Conservation (phyloP, 2,329 filamentous ascomycete species). For the Byssothecium circinans region DNA sequence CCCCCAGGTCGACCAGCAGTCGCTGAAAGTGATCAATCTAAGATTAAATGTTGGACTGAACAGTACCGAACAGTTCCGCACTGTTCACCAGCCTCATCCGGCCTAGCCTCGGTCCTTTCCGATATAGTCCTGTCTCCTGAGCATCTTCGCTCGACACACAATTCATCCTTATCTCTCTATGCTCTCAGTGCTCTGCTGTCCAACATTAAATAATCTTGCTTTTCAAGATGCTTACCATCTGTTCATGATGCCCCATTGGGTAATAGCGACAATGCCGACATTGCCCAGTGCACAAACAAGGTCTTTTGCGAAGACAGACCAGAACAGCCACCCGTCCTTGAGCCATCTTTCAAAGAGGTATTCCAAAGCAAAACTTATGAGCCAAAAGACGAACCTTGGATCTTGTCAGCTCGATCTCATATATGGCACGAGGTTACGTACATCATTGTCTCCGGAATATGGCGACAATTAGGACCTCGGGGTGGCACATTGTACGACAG, state of each 20-base stretch:
- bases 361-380: slow-evolving; percentile 15
- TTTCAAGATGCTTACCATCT: too few relatives aligned
- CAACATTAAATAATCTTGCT: too few relatives aligned
- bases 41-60: too few relatives aligned
- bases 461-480: slow-evolving; percentile 15
- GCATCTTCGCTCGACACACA: too few relatives aligned
- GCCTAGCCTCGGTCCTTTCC: too few relatives aligned
- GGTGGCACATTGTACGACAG: slow-evolving; percentile 19
- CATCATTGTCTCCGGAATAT: slow-evolving; percentile 21
- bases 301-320: slow-evolving; percentile 22
- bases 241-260: slow-evolving; percentile 24
- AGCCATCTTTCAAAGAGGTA: slow-evolving; percentile 14
- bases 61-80: too few relatives aligned
- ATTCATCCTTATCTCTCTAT: too few relatives aligned
- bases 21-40: too few relatives aligned
- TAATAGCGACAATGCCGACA: slow-evolving; percentile 14
- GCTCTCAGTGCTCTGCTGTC: too few relatives aligned
- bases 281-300: slow-evolving; percentile 12
- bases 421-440: slow-evolving; percentile 6
- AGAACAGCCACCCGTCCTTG: slow-evolving; percentile 9
- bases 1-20: slow-evolving; percentile 21
- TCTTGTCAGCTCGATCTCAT: not conserved
- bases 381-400: slow-evolving; percentile 16
- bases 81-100: too few relatives aligned
- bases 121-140: too few relatives aligned